A percentile compares a stretch with the other conserved stretches of the same genome.
These are phyloP conservation scores for Lepidium didymum DNA, from an alignment of 345 rosid genomes.

Conservation along the genomic window DNA sequence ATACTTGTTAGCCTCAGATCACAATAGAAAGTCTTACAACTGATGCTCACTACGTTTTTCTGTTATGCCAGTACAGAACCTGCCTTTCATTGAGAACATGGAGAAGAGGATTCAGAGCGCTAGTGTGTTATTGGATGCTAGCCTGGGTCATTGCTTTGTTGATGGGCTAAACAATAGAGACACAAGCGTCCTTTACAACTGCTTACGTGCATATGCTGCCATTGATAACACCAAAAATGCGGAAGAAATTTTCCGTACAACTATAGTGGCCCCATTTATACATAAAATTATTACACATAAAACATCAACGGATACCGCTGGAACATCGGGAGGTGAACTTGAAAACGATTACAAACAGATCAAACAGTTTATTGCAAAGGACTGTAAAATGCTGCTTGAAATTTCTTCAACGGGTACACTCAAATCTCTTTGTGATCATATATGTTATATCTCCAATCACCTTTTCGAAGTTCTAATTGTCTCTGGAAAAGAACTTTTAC, in stretches of 20 bases:
- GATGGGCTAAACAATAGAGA: slow-evolving; percentile 85
- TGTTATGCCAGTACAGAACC: slow-evolving; percentile 91
- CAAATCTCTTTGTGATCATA: background rate
- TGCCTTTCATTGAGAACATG: slow-evolving; percentile 95
- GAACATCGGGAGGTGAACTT: slow-evolving; percentile 62
- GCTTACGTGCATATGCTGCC: slow-evolving; percentile 95
- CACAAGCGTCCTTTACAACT: slow-evolving; percentile 87
- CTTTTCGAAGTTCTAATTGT: background rate
- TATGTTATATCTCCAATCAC: background rate
- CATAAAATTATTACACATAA: slow-evolving; percentile 61
- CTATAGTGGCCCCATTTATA: slow-evolving; percentile 64
- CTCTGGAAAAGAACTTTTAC: background rate
- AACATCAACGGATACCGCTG: slow-evolving; percentile 37
- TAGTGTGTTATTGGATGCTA: slow-evolving; percentile 75
- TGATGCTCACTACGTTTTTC: slow-evolving; percentile 47
- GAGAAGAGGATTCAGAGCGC: slow-evolving; percentile 95
- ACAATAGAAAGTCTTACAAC: background rate
- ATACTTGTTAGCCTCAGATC: background rate
- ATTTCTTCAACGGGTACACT: slow-evolving; percentile 72
- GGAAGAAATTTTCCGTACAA: slow-evolving; percentile 80
- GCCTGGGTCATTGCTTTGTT: slow-evolving; percentile 91
- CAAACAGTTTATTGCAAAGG: slow-evolving; percentile 53
- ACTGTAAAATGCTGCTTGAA: slow-evolving; percentile 81
- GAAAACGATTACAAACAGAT: slow-evolving; percentile 70
- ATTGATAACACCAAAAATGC: slow-evolving; percentile 70